Conservation (phyloP, 1,284 basidiomycete species). For the Pulveroboletus sp. region DNA sequence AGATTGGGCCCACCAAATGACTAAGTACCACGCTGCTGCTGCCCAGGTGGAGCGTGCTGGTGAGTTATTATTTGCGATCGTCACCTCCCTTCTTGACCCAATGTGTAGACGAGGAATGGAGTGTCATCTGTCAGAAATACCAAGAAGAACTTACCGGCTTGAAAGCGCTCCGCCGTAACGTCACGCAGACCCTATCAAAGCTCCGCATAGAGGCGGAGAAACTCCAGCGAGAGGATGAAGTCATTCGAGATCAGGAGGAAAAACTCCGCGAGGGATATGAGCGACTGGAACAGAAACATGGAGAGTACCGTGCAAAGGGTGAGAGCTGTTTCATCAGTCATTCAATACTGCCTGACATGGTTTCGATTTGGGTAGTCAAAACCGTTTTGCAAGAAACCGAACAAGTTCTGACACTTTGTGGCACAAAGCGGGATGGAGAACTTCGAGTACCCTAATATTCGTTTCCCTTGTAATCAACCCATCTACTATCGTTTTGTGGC, state of each 20-base stretch:
- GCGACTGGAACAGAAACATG: constrained; percentile 57
- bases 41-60: constrained; percentile 58
- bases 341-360: constrained; percentile 11
- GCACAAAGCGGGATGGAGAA: constrained; percentile 44
- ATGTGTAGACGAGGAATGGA: constrained; percentile 53
- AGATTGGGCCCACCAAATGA: constrained; percentile 56
- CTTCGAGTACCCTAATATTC: constrained; percentile 2
- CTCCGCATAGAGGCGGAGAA: constrained; percentile 58
- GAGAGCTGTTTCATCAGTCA: constrained; percentile 14
- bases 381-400: constrained; percentile 60
- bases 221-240: constrained; percentile 54
- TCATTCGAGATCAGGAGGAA: constrained; percentile 54
- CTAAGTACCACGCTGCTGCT: constrained; percentile 53
- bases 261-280: constrained; percentile 52
- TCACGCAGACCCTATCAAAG: constrained; percentile 53
- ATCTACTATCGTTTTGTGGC: not conserved
- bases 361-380: constrained; percentile 44
- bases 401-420: constrained; percentile 47
- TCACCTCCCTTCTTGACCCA: constrained; percentile 1
- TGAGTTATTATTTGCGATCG: constrained; percentile 32
- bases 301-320: constrained; percentile 60
- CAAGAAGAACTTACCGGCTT: constrained; percentile 60
- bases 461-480: not conserved
- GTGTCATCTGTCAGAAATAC: constrained; percentile 54
- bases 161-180: constrained; percentile 53